A percentile compares a stretch with the other conserved stretches of the same genome.
These are phyloP conservation scores for Botrytis byssoidea DNA, from an alignment of 2,329 filamentous ascomycete genomes.

Conservation along the genomic window DNA sequence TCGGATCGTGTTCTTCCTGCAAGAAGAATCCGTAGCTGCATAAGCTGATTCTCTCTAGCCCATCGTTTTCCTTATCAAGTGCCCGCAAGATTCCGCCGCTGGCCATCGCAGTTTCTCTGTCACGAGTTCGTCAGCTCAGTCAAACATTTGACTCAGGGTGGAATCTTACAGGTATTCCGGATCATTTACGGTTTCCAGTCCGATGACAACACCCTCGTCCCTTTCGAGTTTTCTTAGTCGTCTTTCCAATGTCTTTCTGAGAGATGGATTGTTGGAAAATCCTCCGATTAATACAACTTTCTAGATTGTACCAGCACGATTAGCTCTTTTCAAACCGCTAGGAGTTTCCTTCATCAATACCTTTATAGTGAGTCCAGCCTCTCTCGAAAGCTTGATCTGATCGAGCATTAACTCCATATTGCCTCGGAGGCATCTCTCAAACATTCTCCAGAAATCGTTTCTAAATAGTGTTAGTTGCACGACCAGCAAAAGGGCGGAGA, in stretches of 20 bases:
- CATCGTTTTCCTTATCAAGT: background rate
- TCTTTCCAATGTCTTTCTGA: background rate
- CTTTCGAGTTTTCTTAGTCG: background rate
- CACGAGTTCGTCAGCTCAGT: background rate
- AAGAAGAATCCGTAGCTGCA: conserved; percentile 15
- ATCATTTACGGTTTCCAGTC: background rate
- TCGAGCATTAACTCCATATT: conserved; percentile 3
- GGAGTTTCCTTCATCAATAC: background rate
- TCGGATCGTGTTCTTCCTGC: background rate
- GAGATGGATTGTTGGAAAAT: conserved; percentile 11
- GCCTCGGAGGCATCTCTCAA: background rate
- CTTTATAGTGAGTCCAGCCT: background rate
- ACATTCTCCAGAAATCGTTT: background rate
- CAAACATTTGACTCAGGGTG: background rate
- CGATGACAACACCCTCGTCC: background rate
- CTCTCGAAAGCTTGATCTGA: background rate
- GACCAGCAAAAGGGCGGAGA: background rate
- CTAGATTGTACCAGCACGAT: background rate
- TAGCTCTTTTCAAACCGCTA: background rate
- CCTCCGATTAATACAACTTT: conserved; percentile 6
- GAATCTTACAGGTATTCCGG: conserved; percentile 2
- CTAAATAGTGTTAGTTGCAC: background rate
- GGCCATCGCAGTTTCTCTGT: conserved; percentile 17
- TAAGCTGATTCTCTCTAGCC: background rate
- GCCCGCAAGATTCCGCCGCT: conserved; percentile 1